phyloP scores from a whole-genome alignment of 768 basidiomycete species.

The Termitomyces sp. region DNA sequence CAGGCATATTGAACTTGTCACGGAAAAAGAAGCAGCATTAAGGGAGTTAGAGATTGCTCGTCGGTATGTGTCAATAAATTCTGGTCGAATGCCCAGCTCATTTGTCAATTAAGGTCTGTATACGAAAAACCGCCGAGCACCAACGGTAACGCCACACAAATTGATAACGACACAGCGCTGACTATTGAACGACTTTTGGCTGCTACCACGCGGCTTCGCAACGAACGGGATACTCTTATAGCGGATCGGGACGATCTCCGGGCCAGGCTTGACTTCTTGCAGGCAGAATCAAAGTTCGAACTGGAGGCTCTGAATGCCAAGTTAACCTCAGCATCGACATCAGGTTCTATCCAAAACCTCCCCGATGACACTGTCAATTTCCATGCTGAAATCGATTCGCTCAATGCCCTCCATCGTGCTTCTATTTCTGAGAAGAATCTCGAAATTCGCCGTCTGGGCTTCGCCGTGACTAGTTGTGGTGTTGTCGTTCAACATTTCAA shows the following conservation, averaged over 20 bases:
- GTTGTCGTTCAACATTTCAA: conserved; percentile 39
- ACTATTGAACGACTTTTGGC: conserved; percentile 55
- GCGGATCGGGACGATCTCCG: conserved; percentile 60
- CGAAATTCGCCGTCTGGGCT: conserved; percentile 30
- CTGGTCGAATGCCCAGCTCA: background rate
- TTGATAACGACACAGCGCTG: conserved; percentile 30
- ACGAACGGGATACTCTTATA: conserved; percentile 56
- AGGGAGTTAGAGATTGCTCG: conserved; percentile 38
- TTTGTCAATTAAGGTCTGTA: background rate
- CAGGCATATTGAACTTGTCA: conserved; percentile 41
- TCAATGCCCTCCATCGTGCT: conserved; percentile 19
- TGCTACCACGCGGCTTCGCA: conserved; percentile 65
- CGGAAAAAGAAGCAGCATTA: conserved; percentile 51
- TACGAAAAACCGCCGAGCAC: background rate
- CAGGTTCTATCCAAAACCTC: conserved; percentile 20
- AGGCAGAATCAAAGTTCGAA: conserved; percentile 63
- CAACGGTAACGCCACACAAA: background rate
- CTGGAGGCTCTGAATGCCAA: conserved; percentile 57
- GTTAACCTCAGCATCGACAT: conserved; percentile 28
- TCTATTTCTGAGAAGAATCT: conserved; percentile 24
- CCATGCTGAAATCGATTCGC: conserved; percentile 28
- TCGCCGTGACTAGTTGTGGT: conserved; percentile 31
- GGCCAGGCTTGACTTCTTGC: conserved; percentile 64
- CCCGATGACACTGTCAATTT: conserved; percentile 23
- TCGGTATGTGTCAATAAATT: conserved; percentile 3